phyloP scores from a whole-genome alignment of 495 filamentous ascomycete species.

The Penicillium arizonense region DNA sequence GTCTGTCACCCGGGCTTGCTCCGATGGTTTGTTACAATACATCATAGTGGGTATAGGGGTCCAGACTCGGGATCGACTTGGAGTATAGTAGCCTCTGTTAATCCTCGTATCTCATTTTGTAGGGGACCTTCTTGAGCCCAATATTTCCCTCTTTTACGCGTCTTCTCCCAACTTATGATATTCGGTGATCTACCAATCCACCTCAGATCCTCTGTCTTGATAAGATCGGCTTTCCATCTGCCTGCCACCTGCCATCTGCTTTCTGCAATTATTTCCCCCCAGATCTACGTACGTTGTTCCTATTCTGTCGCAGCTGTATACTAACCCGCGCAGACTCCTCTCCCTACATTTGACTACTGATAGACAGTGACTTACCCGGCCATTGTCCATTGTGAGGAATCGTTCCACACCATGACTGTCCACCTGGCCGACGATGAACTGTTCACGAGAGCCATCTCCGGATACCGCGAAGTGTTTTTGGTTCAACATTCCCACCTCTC shows the following conservation, averaged over 20 bases:
- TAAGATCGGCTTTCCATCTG: constrained; percentile 3
- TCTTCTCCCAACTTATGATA: constrained; percentile 6
- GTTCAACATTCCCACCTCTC: constrained; percentile 43
- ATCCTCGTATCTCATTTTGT: constrained; percentile 9
- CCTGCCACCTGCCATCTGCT: background rate
- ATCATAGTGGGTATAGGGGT: background rate
- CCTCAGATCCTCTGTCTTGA: constrained; percentile 7
- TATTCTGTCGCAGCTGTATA: background rate
- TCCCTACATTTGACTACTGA: constrained; percentile 22
- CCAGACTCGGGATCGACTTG: constrained; percentile 10
- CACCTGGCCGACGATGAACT: constrained; percentile 43
- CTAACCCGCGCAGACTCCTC: constrained; percentile 1
- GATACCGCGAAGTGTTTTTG: constrained; percentile 47
- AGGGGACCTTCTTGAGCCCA: constrained; percentile 7
- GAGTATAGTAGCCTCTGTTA: constrained; percentile 9
- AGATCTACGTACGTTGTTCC: background rate
- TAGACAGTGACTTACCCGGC: constrained; percentile 13
- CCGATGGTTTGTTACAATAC: background rate
- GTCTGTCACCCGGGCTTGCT: background rate
- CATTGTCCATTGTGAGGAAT: constrained; percentile 12
- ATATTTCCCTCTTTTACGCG: background rate
- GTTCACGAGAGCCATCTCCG: constrained; percentile 45
- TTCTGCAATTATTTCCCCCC: background rate
- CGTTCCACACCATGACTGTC: constrained; percentile 31
- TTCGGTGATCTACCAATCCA: background rate